Conservation (phyloP, 306 rosid genomes). For the Trifolium repens region DNA sequence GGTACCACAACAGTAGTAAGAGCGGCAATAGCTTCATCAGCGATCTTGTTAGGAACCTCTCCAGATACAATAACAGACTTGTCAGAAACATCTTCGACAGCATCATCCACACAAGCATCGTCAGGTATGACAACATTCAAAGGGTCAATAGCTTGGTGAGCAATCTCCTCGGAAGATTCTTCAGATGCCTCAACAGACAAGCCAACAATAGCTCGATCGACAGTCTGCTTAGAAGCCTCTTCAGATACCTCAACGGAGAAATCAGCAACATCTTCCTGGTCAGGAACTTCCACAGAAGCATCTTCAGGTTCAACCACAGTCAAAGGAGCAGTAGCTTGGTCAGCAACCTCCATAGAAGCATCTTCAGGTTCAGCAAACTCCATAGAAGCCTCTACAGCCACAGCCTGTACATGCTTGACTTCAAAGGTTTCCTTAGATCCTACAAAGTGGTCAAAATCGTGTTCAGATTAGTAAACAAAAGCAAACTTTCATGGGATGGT, state of each 20-base stretch:
- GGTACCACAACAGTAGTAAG: neutral
- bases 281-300: neutral
- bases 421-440: conserved; percentile 12
- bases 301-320: neutral
- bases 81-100: neutral
- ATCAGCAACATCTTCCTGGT: neutral
- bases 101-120: too few relatives aligned
- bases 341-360: conserved; percentile 1
- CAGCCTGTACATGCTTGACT: neutral
- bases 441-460: conserved; percentile 29
- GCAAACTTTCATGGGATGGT: neutral
- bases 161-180: neutral
- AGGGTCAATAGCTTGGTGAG: neutral
- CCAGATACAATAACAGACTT: neutral
- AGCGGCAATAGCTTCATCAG: neutral
- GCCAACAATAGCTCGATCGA: neutral
- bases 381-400: neutral
- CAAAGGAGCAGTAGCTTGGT: neutral
- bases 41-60: neutral
- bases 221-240: neutral
- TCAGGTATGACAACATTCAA: neutral
- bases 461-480: conserved; percentile 23
- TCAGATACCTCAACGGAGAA: neutral
- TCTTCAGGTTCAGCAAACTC: neutral
- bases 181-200: neutral